These are phyloP conservation scores for Penicillium riverlandense DNA, from an alignment of 495 filamentous ascomycete genomes.

Conservation along the genomic window DNA sequence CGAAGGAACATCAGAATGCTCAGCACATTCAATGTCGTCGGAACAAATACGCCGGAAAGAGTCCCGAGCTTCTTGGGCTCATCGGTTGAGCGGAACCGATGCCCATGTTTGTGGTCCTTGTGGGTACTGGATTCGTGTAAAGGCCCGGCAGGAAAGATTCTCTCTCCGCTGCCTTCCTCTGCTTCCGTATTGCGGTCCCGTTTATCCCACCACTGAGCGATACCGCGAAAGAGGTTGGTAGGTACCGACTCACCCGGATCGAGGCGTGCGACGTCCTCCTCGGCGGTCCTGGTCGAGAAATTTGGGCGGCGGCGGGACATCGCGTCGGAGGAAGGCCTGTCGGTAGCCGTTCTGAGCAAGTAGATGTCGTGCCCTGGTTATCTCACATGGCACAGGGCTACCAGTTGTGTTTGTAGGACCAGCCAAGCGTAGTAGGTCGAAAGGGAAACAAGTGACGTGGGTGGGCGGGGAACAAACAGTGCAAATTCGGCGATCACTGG, in stretches of 20 bases:
- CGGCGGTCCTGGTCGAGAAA: slow-evolving; percentile 48
- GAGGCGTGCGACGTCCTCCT: slow-evolving; percentile 47
- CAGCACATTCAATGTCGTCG: slow-evolving; percentile 80
- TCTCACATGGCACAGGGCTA: no score
- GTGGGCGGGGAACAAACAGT: slow-evolving; percentile 20
- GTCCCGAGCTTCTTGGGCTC: slow-evolving; percentile 58
- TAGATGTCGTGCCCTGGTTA: neutral
- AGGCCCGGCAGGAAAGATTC: slow-evolving; percentile 12
- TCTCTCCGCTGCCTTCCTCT: slow-evolving; percentile 3
- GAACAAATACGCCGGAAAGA: slow-evolving; percentile 78
- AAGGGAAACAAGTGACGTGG: slow-evolving; percentile 12
- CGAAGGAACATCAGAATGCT: slow-evolving; percentile 90
- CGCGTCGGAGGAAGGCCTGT: slow-evolving; percentile 18
- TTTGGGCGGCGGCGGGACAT: slow-evolving; percentile 38
- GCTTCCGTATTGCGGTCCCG: slow-evolving; percentile 3
- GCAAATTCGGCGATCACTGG: slow-evolving; percentile 19
- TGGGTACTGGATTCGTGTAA: slow-evolving; percentile 21
- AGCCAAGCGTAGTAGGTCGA: neutral
- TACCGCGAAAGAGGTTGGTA: slow-evolving; percentile 13
- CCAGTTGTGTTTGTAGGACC: no score
- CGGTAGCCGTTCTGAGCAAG: slow-evolving; percentile 2
- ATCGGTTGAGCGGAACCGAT: slow-evolving; percentile 40
- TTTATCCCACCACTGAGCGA: slow-evolving; percentile 25
- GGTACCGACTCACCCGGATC: slow-evolving; percentile 29
- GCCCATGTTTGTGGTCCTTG: slow-evolving; percentile 29